These are phyloP conservation scores for Aspergillus coremiiformis DNA, from an alignment of 495 filamentous ascomycete species.

Conservation along the genomic window DNA sequence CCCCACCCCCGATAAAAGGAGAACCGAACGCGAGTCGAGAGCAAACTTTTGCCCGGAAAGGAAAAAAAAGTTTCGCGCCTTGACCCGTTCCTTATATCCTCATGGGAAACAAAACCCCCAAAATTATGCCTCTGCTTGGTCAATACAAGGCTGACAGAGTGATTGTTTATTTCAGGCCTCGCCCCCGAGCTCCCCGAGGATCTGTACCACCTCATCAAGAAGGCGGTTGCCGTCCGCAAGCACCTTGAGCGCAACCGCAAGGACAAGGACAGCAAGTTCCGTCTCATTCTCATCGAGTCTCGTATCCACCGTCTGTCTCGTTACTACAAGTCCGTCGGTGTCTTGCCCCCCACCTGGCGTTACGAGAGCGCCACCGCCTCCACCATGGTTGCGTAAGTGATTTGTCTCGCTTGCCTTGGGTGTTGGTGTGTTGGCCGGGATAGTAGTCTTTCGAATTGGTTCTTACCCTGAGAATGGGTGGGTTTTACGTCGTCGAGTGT, in stretches of 20 bases:
- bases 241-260: constrained; percentile 99
- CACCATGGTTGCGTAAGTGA: constrained; percentile 46
- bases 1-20: background rate
- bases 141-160: constrained; percentile 79
- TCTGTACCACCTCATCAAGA: constrained; percentile 98
- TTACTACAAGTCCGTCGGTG: constrained; percentile 98
- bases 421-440: constrained; percentile 5
- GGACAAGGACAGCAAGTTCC: constrained; percentile 99
- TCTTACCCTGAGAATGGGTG: background rate
- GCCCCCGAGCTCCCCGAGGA: constrained; percentile 97
- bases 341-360: constrained; percentile 96
- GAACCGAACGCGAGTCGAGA: background rate
- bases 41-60: background rate
- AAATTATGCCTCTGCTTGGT: constrained; percentile 87
- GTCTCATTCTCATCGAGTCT: constrained; percentile 99
- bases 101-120: background rate
- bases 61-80: no score
- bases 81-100: constrained; percentile 18
- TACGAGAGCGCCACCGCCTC: constrained; percentile 67
- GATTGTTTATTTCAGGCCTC: constrained; percentile 78
- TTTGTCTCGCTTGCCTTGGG: background rate
- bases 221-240: constrained; percentile 99
- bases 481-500: constrained; percentile 3
- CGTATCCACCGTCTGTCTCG: constrained; percentile 97
- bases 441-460: constrained; percentile 1